phyloP scores from a whole-genome alignment of 2,329 filamentous ascomycete genomes.

The Didymellaceae sp. region DNA sequence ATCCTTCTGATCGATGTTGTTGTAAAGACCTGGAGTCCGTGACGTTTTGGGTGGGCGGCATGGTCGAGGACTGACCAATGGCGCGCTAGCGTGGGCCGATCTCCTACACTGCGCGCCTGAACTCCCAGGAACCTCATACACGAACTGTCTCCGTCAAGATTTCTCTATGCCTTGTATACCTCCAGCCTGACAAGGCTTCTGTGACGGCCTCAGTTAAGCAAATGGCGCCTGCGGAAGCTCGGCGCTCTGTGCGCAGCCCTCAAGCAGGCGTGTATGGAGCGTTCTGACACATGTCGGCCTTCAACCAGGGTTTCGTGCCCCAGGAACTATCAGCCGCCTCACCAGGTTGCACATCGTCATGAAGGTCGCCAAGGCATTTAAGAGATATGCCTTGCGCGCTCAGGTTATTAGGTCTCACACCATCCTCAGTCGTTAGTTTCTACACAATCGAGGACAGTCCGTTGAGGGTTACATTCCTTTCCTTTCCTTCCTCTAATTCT shows the following conservation, averaged over 20 bases:
- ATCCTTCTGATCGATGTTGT: slow-evolving; percentile 34
- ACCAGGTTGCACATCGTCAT: slow-evolving; percentile 28
- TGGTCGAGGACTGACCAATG: slow-evolving; percentile 14
- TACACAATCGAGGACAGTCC: slow-evolving; percentile 35
- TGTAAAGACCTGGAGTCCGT: slow-evolving; percentile 19
- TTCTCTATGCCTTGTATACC: slow-evolving; percentile 43
- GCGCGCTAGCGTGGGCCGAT: slow-evolving; percentile 26
- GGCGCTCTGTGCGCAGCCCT: slow-evolving; percentile 36
- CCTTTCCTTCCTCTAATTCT: slow-evolving; percentile 46
- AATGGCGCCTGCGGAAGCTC: slow-evolving; percentile 33
- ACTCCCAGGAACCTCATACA: slow-evolving; percentile 41
- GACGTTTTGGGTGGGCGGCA: slow-evolving; percentile 26
- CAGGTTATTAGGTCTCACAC: slow-evolving; percentile 37
- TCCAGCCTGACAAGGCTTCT: slow-evolving; percentile 29
- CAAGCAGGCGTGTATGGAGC: slow-evolving; percentile 34
- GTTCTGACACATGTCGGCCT: slow-evolving; percentile 49
- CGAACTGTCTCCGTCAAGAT: slow-evolving; percentile 42
- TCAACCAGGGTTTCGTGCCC: slow-evolving; percentile 51
- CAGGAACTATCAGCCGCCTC: slow-evolving; percentile 42
- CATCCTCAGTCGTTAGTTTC: slow-evolving; percentile 44
- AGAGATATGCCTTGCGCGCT: slow-evolving; percentile 36
- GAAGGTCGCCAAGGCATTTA: slow-evolving; percentile 47
- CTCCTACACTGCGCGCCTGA: slow-evolving; percentile 35
- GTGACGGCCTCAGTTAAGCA: slow-evolving; percentile 35
- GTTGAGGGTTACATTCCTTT: slow-evolving; percentile 53